Conservation (phyloP, 352 stramenopile species). For the Phytopythium cucurbitacearum region DNA sequence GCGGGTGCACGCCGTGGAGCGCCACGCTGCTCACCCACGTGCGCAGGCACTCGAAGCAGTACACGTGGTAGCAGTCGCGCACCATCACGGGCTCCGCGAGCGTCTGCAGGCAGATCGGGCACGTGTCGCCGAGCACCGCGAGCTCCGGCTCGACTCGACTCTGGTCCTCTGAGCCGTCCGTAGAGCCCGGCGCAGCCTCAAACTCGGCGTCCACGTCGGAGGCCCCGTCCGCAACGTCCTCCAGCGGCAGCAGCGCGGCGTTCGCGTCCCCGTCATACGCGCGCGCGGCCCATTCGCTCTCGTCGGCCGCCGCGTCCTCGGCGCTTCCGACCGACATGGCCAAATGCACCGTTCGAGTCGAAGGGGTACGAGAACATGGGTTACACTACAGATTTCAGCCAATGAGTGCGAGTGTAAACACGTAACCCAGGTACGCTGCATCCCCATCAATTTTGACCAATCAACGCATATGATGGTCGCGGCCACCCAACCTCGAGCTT, state of each 20-base stretch:
- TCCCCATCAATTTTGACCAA: conserved; percentile 1
- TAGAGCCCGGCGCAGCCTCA: too few species aligned
- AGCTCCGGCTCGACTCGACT: conserved; percentile 14
- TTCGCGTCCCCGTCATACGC: conserved; percentile 14
- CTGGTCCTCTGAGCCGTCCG: conserved; percentile 2
- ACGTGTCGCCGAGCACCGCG: conserved; percentile 64
- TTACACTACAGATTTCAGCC: conserved; percentile 19
- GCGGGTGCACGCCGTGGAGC: conserved; percentile 40
- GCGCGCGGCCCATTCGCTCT: conserved; percentile 40
- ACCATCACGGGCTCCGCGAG: conserved; percentile 60
- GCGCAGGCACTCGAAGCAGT: conserved; percentile 64
- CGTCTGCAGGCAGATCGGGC: conserved; percentile 62
- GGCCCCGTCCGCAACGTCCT: too few species aligned
- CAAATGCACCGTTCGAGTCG: background rate
- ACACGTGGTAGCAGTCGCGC: conserved; percentile 60
- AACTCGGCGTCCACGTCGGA: too few species aligned
- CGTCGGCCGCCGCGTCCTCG: conserved; percentile 24
- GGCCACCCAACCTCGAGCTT: conserved; percentile 22
- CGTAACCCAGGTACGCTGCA: background rate
- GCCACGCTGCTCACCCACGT: conserved; percentile 56
- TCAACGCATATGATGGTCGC: background rate
- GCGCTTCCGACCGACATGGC: conserved; percentile 37
- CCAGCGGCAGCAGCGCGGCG: conserved; percentile 12
- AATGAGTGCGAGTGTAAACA: conserved; percentile 16
- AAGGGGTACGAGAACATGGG: too few species aligned